Conservation (phyloP, 306 rosid genomes). For the Vicia villosa region DNA sequence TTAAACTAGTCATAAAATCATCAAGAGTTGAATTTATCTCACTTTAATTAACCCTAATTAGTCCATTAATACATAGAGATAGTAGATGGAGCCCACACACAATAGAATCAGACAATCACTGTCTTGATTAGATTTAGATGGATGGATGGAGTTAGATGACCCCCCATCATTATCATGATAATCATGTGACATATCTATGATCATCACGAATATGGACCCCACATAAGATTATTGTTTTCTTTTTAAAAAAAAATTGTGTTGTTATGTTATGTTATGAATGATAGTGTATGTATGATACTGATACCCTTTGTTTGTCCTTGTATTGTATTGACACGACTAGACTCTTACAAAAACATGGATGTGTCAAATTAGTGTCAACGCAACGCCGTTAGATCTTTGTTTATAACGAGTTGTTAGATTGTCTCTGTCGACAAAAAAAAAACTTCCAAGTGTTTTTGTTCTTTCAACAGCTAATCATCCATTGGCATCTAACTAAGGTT, state of each 20-base stretch:
- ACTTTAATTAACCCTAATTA: not conserved
- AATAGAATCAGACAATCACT: constrained; percentile 37
- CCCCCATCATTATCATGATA: constrained; percentile 41
- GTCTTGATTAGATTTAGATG: constrained; percentile 40
- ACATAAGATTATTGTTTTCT: not conserved
- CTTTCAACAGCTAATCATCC: constrained; percentile 2
- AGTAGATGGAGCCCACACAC: constrained; percentile 37
- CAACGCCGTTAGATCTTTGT: constrained; percentile 64
- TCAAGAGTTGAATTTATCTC: not conserved
- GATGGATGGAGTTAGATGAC: constrained; percentile 37
- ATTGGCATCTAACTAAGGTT: constrained; percentile 5
- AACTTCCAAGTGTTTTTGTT: constrained; percentile 17
- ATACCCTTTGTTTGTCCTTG: constrained; percentile 16
- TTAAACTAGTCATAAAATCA: not conserved
- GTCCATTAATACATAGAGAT: not conserved
- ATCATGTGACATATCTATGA: constrained; percentile 50
- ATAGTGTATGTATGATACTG: not conserved
- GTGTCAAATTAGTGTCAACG: constrained; percentile 59
- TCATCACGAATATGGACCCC: constrained; percentile 29
- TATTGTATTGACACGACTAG: constrained; percentile 28
- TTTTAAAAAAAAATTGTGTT: not conserved
- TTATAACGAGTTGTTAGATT: constrained; percentile 44
- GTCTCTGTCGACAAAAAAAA: constrained; percentile 52
- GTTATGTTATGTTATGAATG: too few relatives aligned
- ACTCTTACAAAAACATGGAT: constrained; percentile 28